Base-by-base conservation (phyloP, 2,329 filamentous ascomycete species). In the Colletotrichum sublineola region DNA sequence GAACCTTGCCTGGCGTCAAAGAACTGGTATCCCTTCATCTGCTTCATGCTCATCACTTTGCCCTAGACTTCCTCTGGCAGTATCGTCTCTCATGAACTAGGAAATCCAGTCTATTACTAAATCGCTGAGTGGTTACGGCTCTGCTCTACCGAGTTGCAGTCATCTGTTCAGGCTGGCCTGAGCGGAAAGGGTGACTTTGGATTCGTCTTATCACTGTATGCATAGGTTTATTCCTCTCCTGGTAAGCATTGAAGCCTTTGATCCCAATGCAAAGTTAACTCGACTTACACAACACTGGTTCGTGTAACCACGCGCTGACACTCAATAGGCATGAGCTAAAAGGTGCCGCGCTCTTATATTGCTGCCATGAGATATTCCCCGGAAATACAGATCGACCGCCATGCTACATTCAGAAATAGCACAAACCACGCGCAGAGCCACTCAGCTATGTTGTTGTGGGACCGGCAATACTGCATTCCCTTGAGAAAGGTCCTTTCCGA, bases 391-490 rank as follows among this genome's bases (percentile, higher is more conserved):
- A 50, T 73, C 55, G 66, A 70, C n/a, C 33, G 40, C 36, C 60
- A 64, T 50, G 53, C 58, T 33, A 55, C 60, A 18, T 61, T 55
- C 46, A 61, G 15, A 11, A 56, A 60, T 29, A 65, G 55, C 55
- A 48, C 66, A 20, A 57, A 65, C 12, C 18, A 46, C 20, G 44
- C 36, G 29, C 55, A 56, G 52, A 46, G 11, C 31, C n/a, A 38
- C 63, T 44, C 63, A 67, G 78, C 76, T 68, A 76, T 75, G 71
- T 73, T 85, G 69, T 65, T 84, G 71, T 82, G 84, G 77, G 86
- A 87, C 75, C 77, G 79, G 38, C 83, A 84, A 74, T 79, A 82
- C 56, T 86, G 83, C 76, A 79, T 90, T 24, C 85, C 86, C 18
- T 79, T 89, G 56, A 81, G 82, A 55, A 85, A 80, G 67, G 79